These are phyloP conservation scores for Elaphomyces granulatus DNA, from an alignment of 495 filamentous ascomycete genomes.

Conservation along the genomic window DNA sequence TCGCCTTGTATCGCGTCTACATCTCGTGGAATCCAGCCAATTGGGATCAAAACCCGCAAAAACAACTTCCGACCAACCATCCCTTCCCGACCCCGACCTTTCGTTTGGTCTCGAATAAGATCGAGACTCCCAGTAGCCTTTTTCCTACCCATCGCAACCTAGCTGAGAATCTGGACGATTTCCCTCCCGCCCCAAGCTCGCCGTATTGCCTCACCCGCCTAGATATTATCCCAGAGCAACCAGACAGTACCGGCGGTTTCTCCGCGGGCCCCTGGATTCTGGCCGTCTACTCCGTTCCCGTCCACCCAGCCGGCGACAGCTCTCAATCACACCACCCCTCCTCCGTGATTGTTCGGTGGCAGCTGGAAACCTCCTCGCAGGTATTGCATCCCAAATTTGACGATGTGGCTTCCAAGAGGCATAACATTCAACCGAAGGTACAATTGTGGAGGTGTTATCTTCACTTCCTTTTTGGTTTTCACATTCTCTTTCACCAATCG, in stretches of 20 bases:
- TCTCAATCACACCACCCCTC: constrained; percentile 44
- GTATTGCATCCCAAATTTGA: constrained; percentile 59
- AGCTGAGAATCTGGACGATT: constrained; percentile 18
- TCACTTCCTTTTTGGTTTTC: no score
- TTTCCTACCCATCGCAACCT: constrained; percentile 13
- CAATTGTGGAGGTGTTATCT: no score
- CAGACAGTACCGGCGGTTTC: constrained; percentile 35
- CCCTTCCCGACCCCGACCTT: constrained; percentile 32
- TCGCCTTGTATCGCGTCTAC: constrained; percentile 45
- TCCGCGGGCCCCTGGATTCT: constrained; percentile 47
- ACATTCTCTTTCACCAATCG: constrained; percentile 12
- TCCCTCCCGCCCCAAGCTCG: constrained; percentile 20
- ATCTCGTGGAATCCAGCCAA: constrained; percentile 34
- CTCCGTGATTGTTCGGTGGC: constrained; percentile 65
- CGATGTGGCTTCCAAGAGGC: constrained; percentile 52
- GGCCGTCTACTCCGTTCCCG: constrained; percentile 50
- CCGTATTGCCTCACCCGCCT: constrained; percentile 49
- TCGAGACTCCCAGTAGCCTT: constrained; percentile 25
- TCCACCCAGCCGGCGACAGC: constrained; percentile 30
- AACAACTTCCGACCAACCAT: constrained; percentile 12
- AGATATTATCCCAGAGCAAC: constrained; percentile 46
- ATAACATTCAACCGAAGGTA: constrained; percentile 33
- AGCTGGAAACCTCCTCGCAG: constrained; percentile 45
- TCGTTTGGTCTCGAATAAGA: constrained; percentile 26
- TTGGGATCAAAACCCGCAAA: constrained; percentile 24